Conservation (phyloP, 23 red algal genomes). For the Cyanidiococcus yangmingshanensis region DNA sequence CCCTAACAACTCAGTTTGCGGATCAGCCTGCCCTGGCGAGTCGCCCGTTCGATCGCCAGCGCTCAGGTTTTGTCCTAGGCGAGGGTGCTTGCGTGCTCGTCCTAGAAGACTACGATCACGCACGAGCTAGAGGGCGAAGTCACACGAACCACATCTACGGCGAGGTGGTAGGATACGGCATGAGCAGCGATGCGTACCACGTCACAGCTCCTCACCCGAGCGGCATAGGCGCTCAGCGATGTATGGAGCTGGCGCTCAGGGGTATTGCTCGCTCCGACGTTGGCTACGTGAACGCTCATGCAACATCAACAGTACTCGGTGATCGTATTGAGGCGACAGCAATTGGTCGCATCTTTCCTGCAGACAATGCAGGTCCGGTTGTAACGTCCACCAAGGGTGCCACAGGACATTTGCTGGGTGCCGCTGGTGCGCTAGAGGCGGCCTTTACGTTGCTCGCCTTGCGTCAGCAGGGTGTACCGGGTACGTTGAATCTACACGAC, state of each 20-base stretch:
- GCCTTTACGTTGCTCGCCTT: conserved; percentile 55
- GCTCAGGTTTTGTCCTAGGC: conserved; percentile 62
- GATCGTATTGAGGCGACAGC: conserved; percentile 40
- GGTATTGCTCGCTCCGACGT: conserved; percentile 27
- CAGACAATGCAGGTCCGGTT: background rate
- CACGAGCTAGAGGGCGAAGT: background rate
- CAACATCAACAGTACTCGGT: conserved; percentile 53
- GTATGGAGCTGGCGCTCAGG: conserved; percentile 34
- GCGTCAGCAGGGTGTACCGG: conserved; percentile 31
- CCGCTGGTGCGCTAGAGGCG: conserved; percentile 70
- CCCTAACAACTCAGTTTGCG: conserved; percentile 28
- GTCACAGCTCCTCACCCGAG: conserved; percentile 43
- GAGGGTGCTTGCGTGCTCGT: conserved; percentile 63
- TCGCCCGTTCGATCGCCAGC: conserved; percentile 50
- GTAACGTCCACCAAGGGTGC: conserved; percentile 70
- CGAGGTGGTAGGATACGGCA: conserved; percentile 40
- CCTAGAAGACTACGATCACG: conserved; percentile 41
- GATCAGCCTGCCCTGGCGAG: conserved; percentile 24
- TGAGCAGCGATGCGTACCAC: conserved; percentile 51
- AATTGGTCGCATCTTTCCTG: conserved; percentile 40
- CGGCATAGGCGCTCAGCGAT: conserved; percentile 37
- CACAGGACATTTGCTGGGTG: conserved; percentile 61
- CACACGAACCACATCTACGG: conserved; percentile 29
- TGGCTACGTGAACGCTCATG: conserved; percentile 80
- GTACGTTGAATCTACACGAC: conserved; percentile 35